A percentile compares a stretch with the other conserved stretches of the same genome.
Conservation (phyloP, 306 rosid species). For the Vigna hirtella region DNA sequence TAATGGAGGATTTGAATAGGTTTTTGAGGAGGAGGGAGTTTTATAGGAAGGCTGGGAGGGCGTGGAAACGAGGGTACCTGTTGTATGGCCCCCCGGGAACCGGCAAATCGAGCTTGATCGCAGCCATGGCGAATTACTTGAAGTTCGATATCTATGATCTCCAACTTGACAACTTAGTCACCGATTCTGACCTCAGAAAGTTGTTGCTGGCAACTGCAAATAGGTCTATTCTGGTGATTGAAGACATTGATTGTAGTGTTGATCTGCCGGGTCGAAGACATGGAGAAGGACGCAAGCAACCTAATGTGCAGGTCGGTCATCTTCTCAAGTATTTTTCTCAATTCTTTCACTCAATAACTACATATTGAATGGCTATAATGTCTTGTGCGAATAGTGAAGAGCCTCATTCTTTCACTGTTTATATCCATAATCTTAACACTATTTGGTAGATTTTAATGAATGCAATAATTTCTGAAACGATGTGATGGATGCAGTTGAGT, state of each 20-base stretch:
- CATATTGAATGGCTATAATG: too few species aligned
- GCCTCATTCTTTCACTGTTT: too few species aligned
- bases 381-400: too few species aligned
- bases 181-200: conserved; percentile 69
- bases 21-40: conserved; percentile 71
- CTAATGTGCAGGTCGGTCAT: conserved; percentile 50
- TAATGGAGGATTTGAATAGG: conserved; percentile 63
- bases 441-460: too few species aligned
- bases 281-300: background rate
- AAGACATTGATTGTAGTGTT: conserved; percentile 42
- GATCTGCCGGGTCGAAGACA: conserved; percentile 60
- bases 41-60: conserved; percentile 72
- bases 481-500: background rate
- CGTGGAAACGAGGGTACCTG: conserved; percentile 37
- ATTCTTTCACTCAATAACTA: too few species aligned
- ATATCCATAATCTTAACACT: too few species aligned
- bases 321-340: too few species aligned
- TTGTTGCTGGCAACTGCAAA: conserved; percentile 61
- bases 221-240: background rate
- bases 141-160: conserved; percentile 75
- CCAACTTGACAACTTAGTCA: conserved; percentile 56
- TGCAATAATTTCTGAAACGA: background rate
- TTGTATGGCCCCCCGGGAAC: conserved; percentile 80
- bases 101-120: conserved; percentile 79
- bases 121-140: conserved; percentile 78